Evolutionary conservation across 2,329 filamentous ascomycete genomes (phyloP).

Genomic region (Cytospora paraplurivora): DNA sequence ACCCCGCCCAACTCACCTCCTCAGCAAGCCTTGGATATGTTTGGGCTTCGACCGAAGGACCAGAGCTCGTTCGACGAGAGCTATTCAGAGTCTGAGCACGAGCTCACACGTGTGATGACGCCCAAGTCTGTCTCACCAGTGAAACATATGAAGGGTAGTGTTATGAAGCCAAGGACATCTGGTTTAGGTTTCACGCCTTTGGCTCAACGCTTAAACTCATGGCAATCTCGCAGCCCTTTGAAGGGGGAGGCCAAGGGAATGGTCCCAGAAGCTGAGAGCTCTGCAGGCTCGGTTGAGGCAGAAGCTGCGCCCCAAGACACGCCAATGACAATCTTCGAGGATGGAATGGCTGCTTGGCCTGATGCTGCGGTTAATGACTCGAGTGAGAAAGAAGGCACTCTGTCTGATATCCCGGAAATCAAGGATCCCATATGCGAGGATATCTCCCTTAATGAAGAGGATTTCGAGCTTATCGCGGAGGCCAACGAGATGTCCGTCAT

Average conservation of each 20-base stretch:
- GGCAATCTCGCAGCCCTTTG: slow-evolving; percentile 62
- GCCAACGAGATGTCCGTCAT: slow-evolving; percentile 62
- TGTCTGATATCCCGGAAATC: slow-evolving; percentile 30
- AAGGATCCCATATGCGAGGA: slow-evolving; percentile 47
- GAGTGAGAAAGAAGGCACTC: slow-evolving; percentile 34
- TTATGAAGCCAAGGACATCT: slow-evolving; percentile 33
- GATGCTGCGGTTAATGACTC: slow-evolving; percentile 41
- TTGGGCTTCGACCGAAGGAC: slow-evolving; percentile 52
- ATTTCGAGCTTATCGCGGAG: slow-evolving; percentile 59
- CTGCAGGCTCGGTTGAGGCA: slow-evolving; percentile 28
- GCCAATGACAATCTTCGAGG: slow-evolving; percentile 59
- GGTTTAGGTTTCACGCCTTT: slow-evolving; percentile 63
- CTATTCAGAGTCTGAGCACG: slow-evolving; percentile 60
- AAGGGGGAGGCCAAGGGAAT: slow-evolving; percentile 40
- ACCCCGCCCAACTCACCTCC: slow-evolving; percentile 38
- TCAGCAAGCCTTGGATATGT: slow-evolving; percentile 37
- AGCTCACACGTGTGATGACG: slow-evolving; percentile 37
- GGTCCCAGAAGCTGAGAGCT: slow-evolving; percentile 31
- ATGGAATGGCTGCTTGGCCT: slow-evolving; percentile 55
- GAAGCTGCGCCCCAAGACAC: slow-evolving; percentile 37
- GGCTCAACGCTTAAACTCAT: slow-evolving; percentile 48
- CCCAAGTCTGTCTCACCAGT: slow-evolving; percentile 25
- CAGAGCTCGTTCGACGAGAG: slow-evolving; percentile 45
- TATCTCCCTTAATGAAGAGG: slow-evolving; percentile 55
- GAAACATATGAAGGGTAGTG: slow-evolving; percentile 33